These are phyloP conservation scores for Coemansia sp. DNA, from an alignment of 192 early-diverging fungal species.

Conservation along the genomic window DNA sequence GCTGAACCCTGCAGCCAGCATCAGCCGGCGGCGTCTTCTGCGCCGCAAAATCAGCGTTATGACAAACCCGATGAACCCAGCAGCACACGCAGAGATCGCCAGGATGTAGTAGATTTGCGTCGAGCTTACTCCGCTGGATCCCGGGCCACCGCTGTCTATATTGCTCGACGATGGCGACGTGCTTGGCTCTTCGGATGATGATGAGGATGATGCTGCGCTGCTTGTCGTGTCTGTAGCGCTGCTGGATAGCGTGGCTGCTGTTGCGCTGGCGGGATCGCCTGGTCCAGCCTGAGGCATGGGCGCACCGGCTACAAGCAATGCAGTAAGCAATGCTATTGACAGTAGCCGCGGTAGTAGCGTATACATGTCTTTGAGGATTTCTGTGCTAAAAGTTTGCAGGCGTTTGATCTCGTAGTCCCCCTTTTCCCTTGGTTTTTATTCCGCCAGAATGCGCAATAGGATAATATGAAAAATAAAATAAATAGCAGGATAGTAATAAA, in stretches of 20 bases:
- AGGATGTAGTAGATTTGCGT: conserved; percentile 31
- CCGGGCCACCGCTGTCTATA: not conserved
- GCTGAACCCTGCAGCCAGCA: not conserved
- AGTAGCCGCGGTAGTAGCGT: not conserved
- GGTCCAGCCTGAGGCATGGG: conserved; percentile 3
- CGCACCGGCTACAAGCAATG: conserved; percentile 15
- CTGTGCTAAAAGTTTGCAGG: not conserved
- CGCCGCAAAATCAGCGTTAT: conserved; percentile 23
- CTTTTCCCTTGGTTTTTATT: not conserved
- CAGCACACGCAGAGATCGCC: conserved; percentile 26
- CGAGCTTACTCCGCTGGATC: not conserved
- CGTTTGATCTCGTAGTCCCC: not conserved
- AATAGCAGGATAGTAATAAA: not conserved
- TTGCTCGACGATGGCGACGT: not conserved
- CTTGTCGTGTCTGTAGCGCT: not conserved
- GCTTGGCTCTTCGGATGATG: not conserved
- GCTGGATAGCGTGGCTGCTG: not conserved
- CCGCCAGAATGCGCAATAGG: not conserved
- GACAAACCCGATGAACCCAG: conserved; percentile 19
- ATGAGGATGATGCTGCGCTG: not conserved
- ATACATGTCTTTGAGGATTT: not conserved
- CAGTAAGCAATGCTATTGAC: conserved; percentile 4
- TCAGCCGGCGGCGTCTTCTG: conserved; percentile 11
- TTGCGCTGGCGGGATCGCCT: not conserved
- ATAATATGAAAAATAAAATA: not conserved